Base-by-base conservation (phyloP, 371 early-diverging fungal species). In the Mortierella sp. region DNA sequence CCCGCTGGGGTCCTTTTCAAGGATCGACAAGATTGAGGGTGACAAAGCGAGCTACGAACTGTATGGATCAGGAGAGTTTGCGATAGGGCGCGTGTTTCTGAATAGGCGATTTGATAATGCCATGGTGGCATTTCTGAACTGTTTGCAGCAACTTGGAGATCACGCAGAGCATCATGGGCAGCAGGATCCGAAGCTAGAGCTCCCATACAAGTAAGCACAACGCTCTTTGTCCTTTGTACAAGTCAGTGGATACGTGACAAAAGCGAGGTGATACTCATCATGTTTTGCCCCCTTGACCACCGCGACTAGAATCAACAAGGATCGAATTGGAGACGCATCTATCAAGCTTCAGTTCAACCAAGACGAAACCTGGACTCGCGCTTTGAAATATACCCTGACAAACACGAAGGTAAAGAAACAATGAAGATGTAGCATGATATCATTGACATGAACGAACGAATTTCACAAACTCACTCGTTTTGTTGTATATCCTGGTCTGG, bases 1-100 rank as follows among this genome's bases (percentile, higher is more conserved):
- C 1, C 97, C 98, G 17, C 86, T 96, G 86, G 98, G 98, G 0
- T 94, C 94, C 6, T 96, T 93, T 67, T 96, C 97, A 12, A 81
- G 92, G 24, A 91, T 98, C 34, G 95, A 95, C 82, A 91, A 88
- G 70, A 83, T 88, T 39, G 93, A 89, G 10, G 94, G 90, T 3
- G 94, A 93, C 44, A 81, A 86, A 25, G 90, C 88, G 2, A 74
- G 83, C 19, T 93, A 91, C 81, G 96, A 96, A 77, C 82, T 96
- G 86, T 92, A 95, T 78, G 95, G 96, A 9, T 91, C 97, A 0
- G 92, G 92, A 22, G 95, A 96, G 54, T 80, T 94, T 74, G 86
- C 86, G n/a, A 65, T 94, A 34, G 92, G 92, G 25, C 86, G 94
- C 19, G 82, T 96, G 80, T 93, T 95, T 61, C 83, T 91, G 63